These are phyloP conservation scores for Neostapfia colusana DNA, from an alignment of 176 grass and related monocot genomes.

Conservation along the genomic window DNA sequence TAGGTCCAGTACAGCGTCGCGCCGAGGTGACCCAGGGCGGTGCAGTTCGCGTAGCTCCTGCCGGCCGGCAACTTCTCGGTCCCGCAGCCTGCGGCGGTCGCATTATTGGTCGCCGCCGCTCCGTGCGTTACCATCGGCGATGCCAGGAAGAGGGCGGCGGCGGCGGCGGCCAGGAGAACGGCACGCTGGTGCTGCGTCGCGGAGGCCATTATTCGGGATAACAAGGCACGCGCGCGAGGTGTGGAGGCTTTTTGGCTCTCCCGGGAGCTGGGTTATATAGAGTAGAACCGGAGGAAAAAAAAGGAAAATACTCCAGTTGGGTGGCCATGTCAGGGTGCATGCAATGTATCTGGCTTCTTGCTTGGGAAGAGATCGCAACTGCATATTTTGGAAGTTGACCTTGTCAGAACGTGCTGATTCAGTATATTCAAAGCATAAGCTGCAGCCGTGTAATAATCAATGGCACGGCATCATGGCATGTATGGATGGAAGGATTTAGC, in stretches of 20 bases:
- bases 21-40: slow-evolving; percentile 39
- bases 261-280: background rate
- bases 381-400: background rate
- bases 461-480: background rate
- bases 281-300: background rate
- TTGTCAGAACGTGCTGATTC: background rate
- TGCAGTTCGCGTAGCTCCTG: slow-evolving; percentile 46
- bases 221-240: no score
- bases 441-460: background rate
- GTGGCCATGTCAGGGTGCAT: background rate
- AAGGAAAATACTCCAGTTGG: background rate
- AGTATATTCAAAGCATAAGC: background rate
- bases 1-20: slow-evolving; percentile 62
- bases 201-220: background rate
- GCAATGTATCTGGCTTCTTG: background rate
- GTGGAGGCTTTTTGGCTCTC: background rate
- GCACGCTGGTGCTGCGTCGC: background rate
- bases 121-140: background rate
- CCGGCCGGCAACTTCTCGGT: slow-evolving; percentile 32
- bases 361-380: background rate
- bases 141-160: background rate
- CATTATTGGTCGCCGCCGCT: background rate
- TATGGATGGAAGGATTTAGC: background rate
- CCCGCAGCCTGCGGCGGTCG: background rate
- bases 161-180: background rate